Conservation (phyloP, 169 alveolate genomes). For the Plasmodium sp. region DNA sequence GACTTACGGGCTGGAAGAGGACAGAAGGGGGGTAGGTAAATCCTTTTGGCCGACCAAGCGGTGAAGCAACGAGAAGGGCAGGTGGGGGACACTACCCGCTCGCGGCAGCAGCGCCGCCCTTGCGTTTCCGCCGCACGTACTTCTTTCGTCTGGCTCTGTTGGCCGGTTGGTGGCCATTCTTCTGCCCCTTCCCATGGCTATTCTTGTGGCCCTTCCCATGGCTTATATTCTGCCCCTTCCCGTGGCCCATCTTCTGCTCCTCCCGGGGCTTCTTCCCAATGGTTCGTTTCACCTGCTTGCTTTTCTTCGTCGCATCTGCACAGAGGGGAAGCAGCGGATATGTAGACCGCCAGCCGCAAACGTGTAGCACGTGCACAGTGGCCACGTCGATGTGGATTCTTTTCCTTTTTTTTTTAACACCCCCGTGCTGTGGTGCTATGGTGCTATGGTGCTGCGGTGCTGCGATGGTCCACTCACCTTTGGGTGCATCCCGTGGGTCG, state of each 20-base stretch:
- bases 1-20: not conserved
- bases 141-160: not conserved
- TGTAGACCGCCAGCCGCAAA: not conserved
- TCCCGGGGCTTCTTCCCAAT: not conserved
- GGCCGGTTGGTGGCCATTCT: not conserved
- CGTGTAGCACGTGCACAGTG: not conserved
- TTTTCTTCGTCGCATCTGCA: not conserved
- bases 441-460: no score
- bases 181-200: not conserved
- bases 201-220: not conserved
- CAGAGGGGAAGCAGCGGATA: not conserved
- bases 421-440: not conserved
- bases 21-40: not conserved
- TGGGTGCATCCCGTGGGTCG: not conserved
- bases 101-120: not conserved
- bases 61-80: not conserved
- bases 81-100: not conserved
- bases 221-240: not conserved
- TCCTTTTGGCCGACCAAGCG: not conserved
- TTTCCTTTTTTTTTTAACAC: not conserved
- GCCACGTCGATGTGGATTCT: not conserved
- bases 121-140: not conserved
- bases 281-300: not conserved
- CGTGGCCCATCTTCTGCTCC: not conserved
- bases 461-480: slow-evolving; percentile 23